Conservation (phyloP, 352 stramenopile species). For the Peronosclerospora sorghi region DNA sequence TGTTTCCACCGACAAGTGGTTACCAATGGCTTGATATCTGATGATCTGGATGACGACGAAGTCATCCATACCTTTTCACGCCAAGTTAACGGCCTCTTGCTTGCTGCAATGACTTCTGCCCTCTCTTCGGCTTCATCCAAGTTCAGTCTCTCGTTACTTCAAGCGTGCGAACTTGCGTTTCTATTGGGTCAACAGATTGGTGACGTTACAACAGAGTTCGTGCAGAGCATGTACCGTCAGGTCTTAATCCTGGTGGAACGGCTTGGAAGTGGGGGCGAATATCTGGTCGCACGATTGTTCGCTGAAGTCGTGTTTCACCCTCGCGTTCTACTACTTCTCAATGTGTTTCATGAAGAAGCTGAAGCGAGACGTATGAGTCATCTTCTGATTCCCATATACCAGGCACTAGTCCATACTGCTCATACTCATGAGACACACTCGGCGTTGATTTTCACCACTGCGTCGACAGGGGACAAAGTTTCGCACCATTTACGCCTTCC, state of each 20-base stretch:
- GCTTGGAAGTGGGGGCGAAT: constrained; percentile 36
- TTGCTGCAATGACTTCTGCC: constrained; percentile 10
- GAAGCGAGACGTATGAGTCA: constrained; percentile 37
- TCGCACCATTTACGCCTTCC: constrained; percentile 52
- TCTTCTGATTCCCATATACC: constrained; percentile 53
- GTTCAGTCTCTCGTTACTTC: constrained; percentile 14
- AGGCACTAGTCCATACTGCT: constrained; percentile 48
- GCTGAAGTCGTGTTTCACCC: constrained; percentile 36
- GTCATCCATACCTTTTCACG: constrained; percentile 15
- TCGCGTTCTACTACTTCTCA: constrained; percentile 23
- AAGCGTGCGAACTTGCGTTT: constrained; percentile 24
- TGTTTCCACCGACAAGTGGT: constrained; percentile 24
- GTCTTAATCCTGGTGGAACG: constrained; percentile 29
- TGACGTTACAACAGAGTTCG: constrained; percentile 14
- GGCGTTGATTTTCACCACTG: constrained; percentile 16
- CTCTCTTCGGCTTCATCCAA: constrained; percentile 6
- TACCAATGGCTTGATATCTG: constrained; percentile 18
- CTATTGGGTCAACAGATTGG: constrained; percentile 15
- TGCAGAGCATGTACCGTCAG: constrained; percentile 27
- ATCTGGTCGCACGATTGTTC: constrained; percentile 37
- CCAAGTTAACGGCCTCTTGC: constrained; percentile 11
- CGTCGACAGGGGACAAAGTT: constrained; percentile 17
- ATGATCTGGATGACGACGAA: constrained; percentile 51
- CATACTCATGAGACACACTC: constrained; percentile 49
- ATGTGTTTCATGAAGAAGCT: constrained; percentile 29